Evolutionary conservation across 192 early-diverging fungal genomes (phyloP).

Genomic region (Rhizophagus sp.): DNA sequence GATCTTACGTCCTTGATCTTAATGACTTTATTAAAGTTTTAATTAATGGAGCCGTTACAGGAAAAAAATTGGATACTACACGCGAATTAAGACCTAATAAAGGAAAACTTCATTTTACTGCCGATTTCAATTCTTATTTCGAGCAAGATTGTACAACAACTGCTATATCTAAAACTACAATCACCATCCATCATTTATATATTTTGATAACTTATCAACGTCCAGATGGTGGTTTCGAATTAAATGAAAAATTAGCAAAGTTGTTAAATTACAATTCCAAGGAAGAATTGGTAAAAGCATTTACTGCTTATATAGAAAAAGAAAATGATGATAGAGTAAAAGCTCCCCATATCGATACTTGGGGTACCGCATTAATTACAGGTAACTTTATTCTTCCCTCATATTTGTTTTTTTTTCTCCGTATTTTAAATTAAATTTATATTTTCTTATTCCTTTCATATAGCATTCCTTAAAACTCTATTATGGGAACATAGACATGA

Average conservation of each 20-base stretch:
- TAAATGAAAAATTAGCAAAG: not conserved
- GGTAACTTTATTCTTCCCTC: not conserved
- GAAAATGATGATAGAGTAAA: not conserved
- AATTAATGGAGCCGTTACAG: conserved; percentile 38
- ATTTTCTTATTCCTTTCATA: not conserved
- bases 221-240: conserved; percentile 27
- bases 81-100: conserved; percentile 44
- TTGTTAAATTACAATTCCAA: conserved; percentile 21
- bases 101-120: conserved; percentile 60
- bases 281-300: conserved; percentile 2
- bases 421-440: not conserved
- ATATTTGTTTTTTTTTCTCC: not conserved
- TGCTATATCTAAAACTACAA: not conserved
- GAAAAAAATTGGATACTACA: not conserved
- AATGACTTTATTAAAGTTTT: conserved; percentile 52
- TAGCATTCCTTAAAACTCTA: conserved; percentile 21
- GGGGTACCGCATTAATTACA: not conserved
- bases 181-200: conserved; percentile 3
- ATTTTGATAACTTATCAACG: conserved; percentile 10
- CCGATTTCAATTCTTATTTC: conserved; percentile 55
- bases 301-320: not conserved
- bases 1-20: conserved; percentile 60
- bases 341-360: not conserved
- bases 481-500: conserved; percentile 13
- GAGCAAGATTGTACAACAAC: not conserved